Conservation (phyloP, 345 rosid species). For the Brassica nigra region DNA sequence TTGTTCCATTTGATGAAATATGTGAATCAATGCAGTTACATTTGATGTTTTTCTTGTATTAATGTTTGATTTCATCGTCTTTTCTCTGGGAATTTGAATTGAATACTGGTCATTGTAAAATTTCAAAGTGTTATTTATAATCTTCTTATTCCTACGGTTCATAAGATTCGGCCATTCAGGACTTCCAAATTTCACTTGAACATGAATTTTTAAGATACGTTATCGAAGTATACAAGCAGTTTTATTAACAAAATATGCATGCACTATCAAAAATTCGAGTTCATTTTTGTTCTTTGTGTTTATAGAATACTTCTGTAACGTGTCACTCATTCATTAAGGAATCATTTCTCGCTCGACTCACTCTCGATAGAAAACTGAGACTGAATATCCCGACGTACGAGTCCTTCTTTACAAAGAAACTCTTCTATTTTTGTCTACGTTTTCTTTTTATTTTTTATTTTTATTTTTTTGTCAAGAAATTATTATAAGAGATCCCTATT, state of each 20-base stretch:
- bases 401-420: no score
- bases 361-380: background rate
- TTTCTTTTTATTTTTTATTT: no score
- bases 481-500: no score
- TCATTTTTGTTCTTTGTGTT: background rate
- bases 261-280: slow-evolving; percentile 4
- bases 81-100: background rate
- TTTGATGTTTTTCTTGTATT: background rate
- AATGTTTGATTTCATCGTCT: background rate
- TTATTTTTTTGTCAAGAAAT: no score
- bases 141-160: background rate
- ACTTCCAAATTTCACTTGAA: background rate
- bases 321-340: background rate
- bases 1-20: slow-evolving; percentile 6
- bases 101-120: slow-evolving; percentile 8
- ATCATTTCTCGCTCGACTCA: slow-evolving; percentile 5
- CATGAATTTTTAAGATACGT: slow-evolving; percentile 8
- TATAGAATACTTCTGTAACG: slow-evolving; percentile 4
- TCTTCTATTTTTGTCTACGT: no score
- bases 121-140: background rate
- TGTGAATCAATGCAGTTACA: slow-evolving; percentile 27
- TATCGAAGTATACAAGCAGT: background rate
- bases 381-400: background rate
- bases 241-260: background rate
- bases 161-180: background rate